Evolutionary conservation across 2,329 filamentous ascomycete species (phyloP).

Genomic region (Pseudogymnoascus sp.): DNA sequence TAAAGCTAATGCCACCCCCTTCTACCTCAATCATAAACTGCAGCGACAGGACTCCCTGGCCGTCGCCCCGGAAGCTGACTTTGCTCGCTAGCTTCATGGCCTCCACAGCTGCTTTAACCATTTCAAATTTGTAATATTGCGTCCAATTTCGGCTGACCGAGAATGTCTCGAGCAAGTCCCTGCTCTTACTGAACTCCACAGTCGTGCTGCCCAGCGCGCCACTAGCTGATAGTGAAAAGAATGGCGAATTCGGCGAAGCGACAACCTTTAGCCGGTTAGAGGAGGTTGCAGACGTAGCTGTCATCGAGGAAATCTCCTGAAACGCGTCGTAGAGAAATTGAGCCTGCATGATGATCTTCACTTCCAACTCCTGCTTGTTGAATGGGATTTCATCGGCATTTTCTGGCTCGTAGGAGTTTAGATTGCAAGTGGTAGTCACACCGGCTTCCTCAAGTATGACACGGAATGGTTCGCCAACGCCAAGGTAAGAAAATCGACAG

Average conservation of each 20-base stretch:
- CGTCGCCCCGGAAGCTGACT: slow-evolving; percentile 81
- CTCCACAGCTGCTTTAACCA: slow-evolving; percentile 75
- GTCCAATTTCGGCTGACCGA: slow-evolving; percentile 51
- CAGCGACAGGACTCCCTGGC: slow-evolving; percentile 82
- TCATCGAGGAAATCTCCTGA: slow-evolving; percentile 48
- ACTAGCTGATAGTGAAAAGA: slow-evolving; percentile 64
- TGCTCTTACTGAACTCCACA: slow-evolving; percentile 58
- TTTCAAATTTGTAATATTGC: slow-evolving; percentile 78
- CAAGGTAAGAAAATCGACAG: slow-evolving; percentile 72
- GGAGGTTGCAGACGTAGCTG: slow-evolving; percentile 45
- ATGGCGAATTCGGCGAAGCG: slow-evolving; percentile 46
- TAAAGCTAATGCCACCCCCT: slow-evolving; percentile 59
- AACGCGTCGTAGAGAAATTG: slow-evolving; percentile 65
- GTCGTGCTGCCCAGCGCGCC: slow-evolving; percentile 53
- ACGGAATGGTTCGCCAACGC: slow-evolving; percentile 69
- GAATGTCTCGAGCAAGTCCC: slow-evolving; percentile 68
- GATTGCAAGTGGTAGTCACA: slow-evolving; percentile 80
- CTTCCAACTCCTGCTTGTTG: slow-evolving; percentile 66
- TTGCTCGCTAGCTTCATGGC: slow-evolving; percentile 94
- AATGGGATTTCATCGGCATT: slow-evolving; percentile 77
- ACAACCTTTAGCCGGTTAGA: slow-evolving; percentile 65
- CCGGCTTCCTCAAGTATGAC: slow-evolving; percentile 80
- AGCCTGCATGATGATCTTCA: slow-evolving; percentile 93
- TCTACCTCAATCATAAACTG: slow-evolving; percentile 95
- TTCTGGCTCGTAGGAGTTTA: slow-evolving; percentile 80